Evolutionary conservation across 2,329 filamentous ascomycete species (phyloP).

Genomic region (Dactylellina sp.): DNA sequence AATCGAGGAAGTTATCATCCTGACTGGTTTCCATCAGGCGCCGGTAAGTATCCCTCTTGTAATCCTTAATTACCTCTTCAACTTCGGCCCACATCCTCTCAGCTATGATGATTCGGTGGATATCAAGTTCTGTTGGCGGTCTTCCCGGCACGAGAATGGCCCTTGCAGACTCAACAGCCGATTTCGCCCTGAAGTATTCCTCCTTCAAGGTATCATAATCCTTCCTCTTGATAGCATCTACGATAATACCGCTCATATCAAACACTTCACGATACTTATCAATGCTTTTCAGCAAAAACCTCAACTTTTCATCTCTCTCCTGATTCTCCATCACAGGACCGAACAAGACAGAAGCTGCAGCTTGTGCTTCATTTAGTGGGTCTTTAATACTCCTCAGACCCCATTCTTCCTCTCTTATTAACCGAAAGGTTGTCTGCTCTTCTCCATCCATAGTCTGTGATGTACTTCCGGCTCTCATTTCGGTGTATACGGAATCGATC

Average conservation of each 20-base stretch:
- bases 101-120: conserved; percentile 87
- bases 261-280: conserved; percentile 84
- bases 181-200: conserved; percentile 84
- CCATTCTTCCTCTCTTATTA: conserved; percentile 92
- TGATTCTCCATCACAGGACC: conserved; percentile 90
- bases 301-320: conserved; percentile 89
- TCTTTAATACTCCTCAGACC: conserved; percentile 87
- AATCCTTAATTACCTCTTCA: conserved; percentile 82
- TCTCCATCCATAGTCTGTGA: conserved; percentile 64
- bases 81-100: conserved; percentile 96
- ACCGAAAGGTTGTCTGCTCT: conserved; percentile 66
- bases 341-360: conserved; percentile 97
- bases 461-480: conserved; percentile 81
- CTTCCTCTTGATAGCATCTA: conserved; percentile 87
- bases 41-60: conserved; percentile 92
- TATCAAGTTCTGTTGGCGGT: conserved; percentile 78
- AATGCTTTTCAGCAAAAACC: conserved; percentile 78
- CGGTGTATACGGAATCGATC: conserved; percentile 97
- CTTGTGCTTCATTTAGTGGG: conserved; percentile 86
- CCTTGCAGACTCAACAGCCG: conserved; percentile 81
- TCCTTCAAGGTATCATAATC: conserved; percentile 91
- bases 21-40: conserved; percentile 72
- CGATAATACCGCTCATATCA: conserved; percentile 80
- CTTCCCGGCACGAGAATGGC: conserved; percentile 71
- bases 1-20: conserved; percentile 84